Conservation (phyloP, 139 green algal species). For the Micromonas pusilla region DNA sequence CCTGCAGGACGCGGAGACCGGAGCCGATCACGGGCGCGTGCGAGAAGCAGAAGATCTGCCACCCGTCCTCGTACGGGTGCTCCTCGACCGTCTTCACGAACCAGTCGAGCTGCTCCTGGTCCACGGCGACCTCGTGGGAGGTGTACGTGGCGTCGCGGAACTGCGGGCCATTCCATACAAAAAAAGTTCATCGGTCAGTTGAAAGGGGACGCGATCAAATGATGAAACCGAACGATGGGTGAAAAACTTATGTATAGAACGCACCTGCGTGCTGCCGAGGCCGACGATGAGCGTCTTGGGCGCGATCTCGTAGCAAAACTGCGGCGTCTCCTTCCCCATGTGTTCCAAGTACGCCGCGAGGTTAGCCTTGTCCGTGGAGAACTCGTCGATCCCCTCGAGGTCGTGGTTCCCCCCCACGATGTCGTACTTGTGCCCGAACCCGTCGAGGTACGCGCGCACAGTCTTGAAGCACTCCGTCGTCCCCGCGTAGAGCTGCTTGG, state of each 20-base stretch:
- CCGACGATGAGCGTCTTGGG: constrained; percentile 31
- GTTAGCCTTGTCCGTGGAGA: constrained; percentile 39
- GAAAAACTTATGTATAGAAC: too few species aligned
- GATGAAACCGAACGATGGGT: too few species aligned
- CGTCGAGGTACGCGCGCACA: constrained; percentile 33
- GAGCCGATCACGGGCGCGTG: constrained; percentile 41
- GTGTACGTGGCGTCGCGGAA: constrained; percentile 33
- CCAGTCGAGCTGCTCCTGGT: constrained; percentile 41
- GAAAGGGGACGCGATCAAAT: too few species aligned
- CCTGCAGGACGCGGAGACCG: constrained; percentile 39
- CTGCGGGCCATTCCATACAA: too few species aligned
- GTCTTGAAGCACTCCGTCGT: constrained; percentile 32
- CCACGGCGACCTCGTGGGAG: constrained; percentile 39
- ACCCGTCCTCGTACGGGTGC: constrained; percentile 15
- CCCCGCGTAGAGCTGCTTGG: constrained; percentile 32
- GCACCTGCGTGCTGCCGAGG: constrained; percentile 35
- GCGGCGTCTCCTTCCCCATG: constrained; percentile 35
- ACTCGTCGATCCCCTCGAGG: constrained; percentile 40
- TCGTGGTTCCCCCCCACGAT: constrained; percentile 43
- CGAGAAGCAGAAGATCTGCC: constrained; percentile 39
- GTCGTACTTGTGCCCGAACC: constrained; percentile 28
- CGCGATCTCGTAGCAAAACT: constrained; percentile 24
- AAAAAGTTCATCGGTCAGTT: too few species aligned
- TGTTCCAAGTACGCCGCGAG: constrained; percentile 28
- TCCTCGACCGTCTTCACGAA: constrained; percentile 30